Base-by-base conservation (phyloP, 176 grass and related monocot genomes). In the Chrysopogon serrulatus region DNA sequence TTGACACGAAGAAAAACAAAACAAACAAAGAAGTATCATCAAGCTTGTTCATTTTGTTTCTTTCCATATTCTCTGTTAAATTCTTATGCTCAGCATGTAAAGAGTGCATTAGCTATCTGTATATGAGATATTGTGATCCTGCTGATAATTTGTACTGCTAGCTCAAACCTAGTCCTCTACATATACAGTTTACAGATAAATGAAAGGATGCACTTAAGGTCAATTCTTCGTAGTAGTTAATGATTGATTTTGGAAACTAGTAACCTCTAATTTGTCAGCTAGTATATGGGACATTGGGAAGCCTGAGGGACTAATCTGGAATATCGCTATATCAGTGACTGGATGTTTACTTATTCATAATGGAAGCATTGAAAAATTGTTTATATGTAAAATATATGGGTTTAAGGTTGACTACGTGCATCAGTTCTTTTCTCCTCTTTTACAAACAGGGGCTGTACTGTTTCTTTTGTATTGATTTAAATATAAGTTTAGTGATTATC, bases 61-160 rank as follows among this genome's bases (percentile, higher is more conserved):
- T 76, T 77, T 57, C 14, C 34, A n/a, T 84, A n/a, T 68, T 41
- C 5, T 77, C 44, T 77, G 72, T 76, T 5, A 26, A 77, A 23
- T 84, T 45, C 35, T 82, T 31, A 32, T 10, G 12, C 34, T 27
- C 26, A 51, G 48, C 36, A 15, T 76, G 82, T 54, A 47, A 74
- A 53, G 2, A 19, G 43, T 36, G 56, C 8, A 54, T 69, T 81
- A 31, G 1, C 39, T 36, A 35, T 28, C 31, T 1, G 26, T 56
- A 70, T 56, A 70, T 70, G 33, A 81, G 45, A 31, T 73, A 76
- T 35, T 39, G 19, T 61, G 23, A 18, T 34, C 74, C 23, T 35
- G 39, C 6, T 18, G 21, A 39, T 6, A 23, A 33, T 21, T 37
- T 77, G 24, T 31, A 32, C 8, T 5, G 27, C 21, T 49, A 32